A percentile compares a stretch with the other conserved stretches of the same genome.
These are phyloP conservation scores for Aspergillus coremiiformis DNA, from an alignment of 495 filamentous ascomycete species.

Conservation along the genomic window DNA sequence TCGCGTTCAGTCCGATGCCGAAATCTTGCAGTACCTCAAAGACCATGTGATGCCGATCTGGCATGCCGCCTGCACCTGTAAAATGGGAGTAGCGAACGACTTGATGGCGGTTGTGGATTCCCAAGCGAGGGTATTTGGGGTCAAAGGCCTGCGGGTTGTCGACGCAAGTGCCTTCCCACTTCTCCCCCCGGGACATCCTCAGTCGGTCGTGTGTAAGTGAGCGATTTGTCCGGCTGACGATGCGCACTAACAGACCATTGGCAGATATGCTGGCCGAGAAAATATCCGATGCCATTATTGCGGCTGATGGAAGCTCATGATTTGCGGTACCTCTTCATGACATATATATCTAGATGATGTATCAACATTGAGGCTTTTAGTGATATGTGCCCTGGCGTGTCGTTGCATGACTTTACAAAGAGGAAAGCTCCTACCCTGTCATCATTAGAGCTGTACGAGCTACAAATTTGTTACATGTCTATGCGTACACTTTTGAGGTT, in stretches of 20 bases:
- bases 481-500: no score
- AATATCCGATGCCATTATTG: conserved; percentile 39
- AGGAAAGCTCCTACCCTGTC: no score
- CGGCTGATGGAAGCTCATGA: not conserved
- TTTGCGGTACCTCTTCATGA: no score
- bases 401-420: no score
- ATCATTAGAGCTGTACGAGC: no score
- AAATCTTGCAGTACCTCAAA: conserved; percentile 43
- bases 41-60: conserved; percentile 35
- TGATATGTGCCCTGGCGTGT: no score
- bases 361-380: no score
- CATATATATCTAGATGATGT: no score
- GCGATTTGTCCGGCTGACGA: not conserved
- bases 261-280: conserved; percentile 50
- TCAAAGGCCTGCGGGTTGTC: conserved; percentile 46
- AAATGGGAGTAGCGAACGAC: conserved; percentile 47
- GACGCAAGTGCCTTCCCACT: conserved; percentile 51
- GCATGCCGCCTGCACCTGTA: conserved; percentile 48
- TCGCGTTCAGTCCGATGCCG: conserved; percentile 37
- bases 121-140: conserved; percentile 44
- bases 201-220: conserved; percentile 37
- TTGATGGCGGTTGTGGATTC: conserved; percentile 50
- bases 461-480: no score
- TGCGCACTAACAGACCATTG: not conserved
- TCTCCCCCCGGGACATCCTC: conserved; percentile 46